Evolutionary conservation across 2,329 filamentous ascomycete species (phyloP).

Genomic region (Monosporascus sp.): DNA sequence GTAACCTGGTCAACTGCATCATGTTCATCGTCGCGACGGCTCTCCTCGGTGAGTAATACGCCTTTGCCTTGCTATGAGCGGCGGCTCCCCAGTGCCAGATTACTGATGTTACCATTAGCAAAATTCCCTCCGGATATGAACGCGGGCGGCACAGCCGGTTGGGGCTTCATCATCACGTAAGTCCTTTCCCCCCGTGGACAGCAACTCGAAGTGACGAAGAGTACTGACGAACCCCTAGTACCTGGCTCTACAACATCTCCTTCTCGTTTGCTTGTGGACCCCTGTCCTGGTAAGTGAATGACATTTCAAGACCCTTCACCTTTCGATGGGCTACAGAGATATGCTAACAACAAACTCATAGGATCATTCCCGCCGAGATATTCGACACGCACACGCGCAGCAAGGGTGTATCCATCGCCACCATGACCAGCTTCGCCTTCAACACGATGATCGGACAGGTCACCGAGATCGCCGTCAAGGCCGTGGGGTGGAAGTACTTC

Average conservation of each 20-base stretch:
- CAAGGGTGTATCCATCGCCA: slow-evolving; percentile 71
- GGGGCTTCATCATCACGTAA: slow-evolving; percentile 67
- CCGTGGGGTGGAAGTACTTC: slow-evolving; percentile 53
- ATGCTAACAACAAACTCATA: slow-evolving; percentile 7
- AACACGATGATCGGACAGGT: slow-evolving; percentile 52
- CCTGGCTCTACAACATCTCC: slow-evolving; percentile 77
- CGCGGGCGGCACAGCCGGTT: slow-evolving; percentile 51
- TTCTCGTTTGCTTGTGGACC: slow-evolving; percentile 70
- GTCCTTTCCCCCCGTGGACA: slow-evolving; percentile 1
- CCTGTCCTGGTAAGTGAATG: slow-evolving; percentile 36
- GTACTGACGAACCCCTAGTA: slow-evolving; percentile 35
- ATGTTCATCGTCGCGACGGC: slow-evolving; percentile 66
- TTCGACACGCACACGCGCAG: slow-evolving; percentile 72
- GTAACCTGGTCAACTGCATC: slow-evolving; percentile 66
- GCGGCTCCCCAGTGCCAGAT: background rate
- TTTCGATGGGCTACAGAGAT: slow-evolving; percentile 29
- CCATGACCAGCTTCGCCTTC: slow-evolving; percentile 68
- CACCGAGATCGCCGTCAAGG: slow-evolving; percentile 41
- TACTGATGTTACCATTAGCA: slow-evolving; percentile 20
- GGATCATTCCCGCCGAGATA: slow-evolving; percentile 63
- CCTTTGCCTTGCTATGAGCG: background rate
- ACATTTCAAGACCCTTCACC: background rate
- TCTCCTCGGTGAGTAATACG: slow-evolving; percentile 32
- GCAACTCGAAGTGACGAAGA: background rate
- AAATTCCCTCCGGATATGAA: slow-evolving; percentile 55